Base-by-base conservation (phyloP, 1,284 basidiomycete genomes). In the Cystobasidium slooffiae region DNA sequence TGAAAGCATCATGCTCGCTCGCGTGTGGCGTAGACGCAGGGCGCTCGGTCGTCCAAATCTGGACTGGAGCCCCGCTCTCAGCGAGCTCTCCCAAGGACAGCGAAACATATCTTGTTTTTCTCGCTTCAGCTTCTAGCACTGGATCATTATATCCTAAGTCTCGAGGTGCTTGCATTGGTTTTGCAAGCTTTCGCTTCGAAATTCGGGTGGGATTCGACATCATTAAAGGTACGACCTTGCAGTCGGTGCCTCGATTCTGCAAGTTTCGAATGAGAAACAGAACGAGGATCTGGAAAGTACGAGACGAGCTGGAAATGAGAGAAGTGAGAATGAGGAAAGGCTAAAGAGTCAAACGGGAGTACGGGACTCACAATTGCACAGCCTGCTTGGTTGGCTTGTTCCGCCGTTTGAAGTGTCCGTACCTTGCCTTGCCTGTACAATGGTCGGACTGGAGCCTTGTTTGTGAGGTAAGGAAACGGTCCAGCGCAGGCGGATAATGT, bases 181-280 rank as follows among this genome's bases (percentile, higher is more conserved):
- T 46, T 3, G 69, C 69, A 9, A 55, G 59, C 49, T 72, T 72
- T 44, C 69, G 69, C 39, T 72, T 72, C 18, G 59, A 63, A 18
- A 72, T 72, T n/a, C 69, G 69, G 3, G 24, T n/a, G 10, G 53
- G n/a, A 5, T 5, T 46, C 10, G 12, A 49, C 44, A 53, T 63
- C 37, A 18, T 37, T 3, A 14, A 55, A 55, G n/a, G 22, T 12
- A 55, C 3, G 3, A 51, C 16, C 31, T 31, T 31, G 31, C 31
- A 5, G 31, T 31, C 31, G 31, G 31, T 31, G 31, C 31, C 31
- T 31, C 1, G 31, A 31, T 31, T 31, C 31, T 31, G 31, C 31
- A 5, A 31, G 31, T 31, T 31, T 31, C 31, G 31, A 31, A 31
- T 31, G 31, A 31, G 31, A 5, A 31, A 31, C 31, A 31, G 31